These are phyloP conservation scores for Hymenoscyphus scutula DNA, from an alignment of 2,329 filamentous ascomycete species.

Conservation along the genomic window DNA sequence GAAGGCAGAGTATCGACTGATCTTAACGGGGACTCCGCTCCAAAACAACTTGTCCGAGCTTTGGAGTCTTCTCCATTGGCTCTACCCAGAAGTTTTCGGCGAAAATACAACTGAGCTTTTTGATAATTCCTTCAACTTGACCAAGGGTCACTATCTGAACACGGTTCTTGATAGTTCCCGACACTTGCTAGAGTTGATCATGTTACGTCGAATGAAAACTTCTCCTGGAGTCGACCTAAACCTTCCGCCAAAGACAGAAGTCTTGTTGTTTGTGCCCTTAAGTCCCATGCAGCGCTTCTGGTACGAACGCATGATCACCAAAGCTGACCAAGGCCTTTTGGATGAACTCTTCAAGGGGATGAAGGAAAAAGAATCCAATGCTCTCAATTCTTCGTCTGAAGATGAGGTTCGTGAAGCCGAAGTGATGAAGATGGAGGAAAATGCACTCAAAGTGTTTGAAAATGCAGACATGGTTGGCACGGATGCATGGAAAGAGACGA, in stretches of 20 bases:
- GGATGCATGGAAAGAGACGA: conserved; percentile 47
- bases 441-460: conserved; percentile 38
- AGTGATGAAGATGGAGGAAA: conserved; percentile 30
- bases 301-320: conserved; percentile 56
- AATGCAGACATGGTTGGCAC: conserved; percentile 32
- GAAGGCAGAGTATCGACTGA: conserved; percentile 37
- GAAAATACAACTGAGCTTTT: conserved; percentile 50
- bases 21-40: conserved; percentile 49
- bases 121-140: conserved; percentile 55
- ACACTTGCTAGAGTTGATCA: conserved; percentile 53
- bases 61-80: conserved; percentile 56
- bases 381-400: conserved; percentile 17
- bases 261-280: conserved; percentile 55
- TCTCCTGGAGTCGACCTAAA: conserved; percentile 52
- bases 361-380: conserved; percentile 22
- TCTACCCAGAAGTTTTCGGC: conserved; percentile 57
- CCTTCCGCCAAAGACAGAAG: conserved; percentile 55
- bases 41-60: conserved; percentile 58
- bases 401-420: conserved; percentile 39
- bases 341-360: conserved; percentile 51
- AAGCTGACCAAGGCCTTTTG: conserved; percentile 48
- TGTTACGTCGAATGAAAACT: conserved; percentile 58
- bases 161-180: conserved; percentile 52
- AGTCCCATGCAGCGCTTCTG: conserved; percentile 57
- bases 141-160: conserved; percentile 51